Base-by-base conservation (phyloP, 352 stramenopile genomes). In the Blastocystis sp. region DNA sequence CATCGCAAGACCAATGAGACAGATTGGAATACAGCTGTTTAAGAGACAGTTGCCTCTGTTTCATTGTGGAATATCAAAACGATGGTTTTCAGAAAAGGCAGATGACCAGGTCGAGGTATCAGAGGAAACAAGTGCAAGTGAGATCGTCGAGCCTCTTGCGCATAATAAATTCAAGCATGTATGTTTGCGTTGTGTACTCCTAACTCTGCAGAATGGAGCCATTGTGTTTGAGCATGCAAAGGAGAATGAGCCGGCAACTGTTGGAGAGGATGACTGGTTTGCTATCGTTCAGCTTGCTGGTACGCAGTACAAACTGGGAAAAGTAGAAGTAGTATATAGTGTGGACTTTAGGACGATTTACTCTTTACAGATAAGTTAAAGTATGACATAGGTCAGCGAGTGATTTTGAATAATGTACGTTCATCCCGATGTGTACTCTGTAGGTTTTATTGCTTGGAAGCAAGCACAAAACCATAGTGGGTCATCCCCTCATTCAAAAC, bases 241-340 rank as follows among this genome's bases (percentile, higher is more conserved):
- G 56, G 62, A 76, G 9, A 88, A 88, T n/a, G 77, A 88, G 45
- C 77, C 77, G n/a, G 29, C 11, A 8, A 56, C 54, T 6, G 55
- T 88, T 6, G 43, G 43, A 41, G 55, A 88, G 9, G 77, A 88
- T 29, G 66, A 76, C 29, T 79, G 66, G 66, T 88, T 88, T 64
- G 77, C 77, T 23, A 41, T 88, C 20, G 77, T 88, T 8, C 66
- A 76, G 29, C 47, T 88, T 18, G 53, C 77, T 23, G 77, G 77
- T 63, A 88, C 77, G 6, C 77, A 88, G 34, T 88, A 88, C 53
- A 88, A 88, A 79, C 29, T 88, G 13, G 66, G 62, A 61, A 88
- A 76, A 53, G 73, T 84, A 50, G 18, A 76, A 53, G 73, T 84
- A 50, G 18, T 9, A 23, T 18, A 77, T 29, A 37, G 50, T 54